These are phyloP conservation scores for Astrocystis sublimbata DNA, from an alignment of 495 filamentous ascomycete species.

Conservation along the genomic window DNA sequence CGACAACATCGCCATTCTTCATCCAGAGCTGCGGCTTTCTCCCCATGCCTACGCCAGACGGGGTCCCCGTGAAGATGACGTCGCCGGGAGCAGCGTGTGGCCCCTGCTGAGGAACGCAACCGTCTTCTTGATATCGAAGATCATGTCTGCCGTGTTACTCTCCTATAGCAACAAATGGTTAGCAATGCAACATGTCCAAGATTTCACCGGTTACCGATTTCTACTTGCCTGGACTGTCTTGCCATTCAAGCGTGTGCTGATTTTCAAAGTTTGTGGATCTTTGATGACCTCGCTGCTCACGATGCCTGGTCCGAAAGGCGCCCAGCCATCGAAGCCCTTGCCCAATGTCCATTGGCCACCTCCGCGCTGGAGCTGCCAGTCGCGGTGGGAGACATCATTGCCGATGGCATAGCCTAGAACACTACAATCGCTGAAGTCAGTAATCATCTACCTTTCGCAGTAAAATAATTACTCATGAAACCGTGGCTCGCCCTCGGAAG, in stretches of 20 bases:
- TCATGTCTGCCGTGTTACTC: conserved; percentile 76
- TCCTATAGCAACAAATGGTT: conserved; percentile 39
- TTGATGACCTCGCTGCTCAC: conserved; percentile 65
- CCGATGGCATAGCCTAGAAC: conserved; percentile 80
- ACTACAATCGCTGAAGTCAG: no score
- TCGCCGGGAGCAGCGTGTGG: conserved; percentile 79
- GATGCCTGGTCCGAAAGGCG: conserved; percentile 82
- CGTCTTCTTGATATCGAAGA: conserved; percentile 73
- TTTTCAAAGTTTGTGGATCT: conserved; percentile 68
- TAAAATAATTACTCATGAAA: no score
- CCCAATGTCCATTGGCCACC: conserved; percentile 81
- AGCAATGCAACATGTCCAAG: background rate
- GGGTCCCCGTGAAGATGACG: conserved; percentile 85
- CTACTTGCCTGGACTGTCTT: conserved; percentile 57
- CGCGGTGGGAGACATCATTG: conserved; percentile 81
- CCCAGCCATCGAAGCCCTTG: conserved; percentile 88
- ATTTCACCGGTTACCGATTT: background rate
- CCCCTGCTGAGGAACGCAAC: conserved; percentile 76
- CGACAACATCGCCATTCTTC: conserved; percentile 76
- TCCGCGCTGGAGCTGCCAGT: conserved; percentile 78
- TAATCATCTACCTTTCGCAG: no score
- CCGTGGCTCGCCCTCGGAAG: no score
- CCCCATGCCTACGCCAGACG: conserved; percentile 78
- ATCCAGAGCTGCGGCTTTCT: conserved; percentile 73
- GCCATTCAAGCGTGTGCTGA: conserved; percentile 72